phyloP scores from a whole-genome alignment of 2,329 filamentous ascomycete species.

The Cladosporium halotolerans region DNA sequence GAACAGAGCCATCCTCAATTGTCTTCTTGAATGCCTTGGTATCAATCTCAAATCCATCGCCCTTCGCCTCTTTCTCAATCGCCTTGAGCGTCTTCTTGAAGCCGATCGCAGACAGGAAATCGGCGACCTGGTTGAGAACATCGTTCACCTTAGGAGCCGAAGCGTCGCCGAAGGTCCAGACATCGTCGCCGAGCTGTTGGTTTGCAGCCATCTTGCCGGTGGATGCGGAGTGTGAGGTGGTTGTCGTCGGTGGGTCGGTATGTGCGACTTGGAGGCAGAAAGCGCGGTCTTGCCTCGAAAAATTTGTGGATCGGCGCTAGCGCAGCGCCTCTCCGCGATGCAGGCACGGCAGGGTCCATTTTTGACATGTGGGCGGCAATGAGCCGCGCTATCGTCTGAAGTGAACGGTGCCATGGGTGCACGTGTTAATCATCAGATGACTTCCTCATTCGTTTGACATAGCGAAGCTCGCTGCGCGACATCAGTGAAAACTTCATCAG shows the following conservation, averaged over 20 bases:
- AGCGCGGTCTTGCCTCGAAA: constrained; percentile 1
- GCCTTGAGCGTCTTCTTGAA: constrained; percentile 27
- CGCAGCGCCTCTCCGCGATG: not conserved
- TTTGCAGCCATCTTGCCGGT: constrained; percentile 8
- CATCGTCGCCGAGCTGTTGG: constrained; percentile 10
- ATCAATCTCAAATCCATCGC: constrained; percentile 23
- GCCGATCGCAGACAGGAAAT: constrained; percentile 28
- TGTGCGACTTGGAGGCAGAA: not conserved
- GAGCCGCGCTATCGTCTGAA: too few species aligned
- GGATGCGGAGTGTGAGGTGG: not conserved
- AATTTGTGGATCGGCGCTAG: constrained; percentile 11
- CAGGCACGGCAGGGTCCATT: not conserved
- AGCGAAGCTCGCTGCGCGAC: too few species aligned
- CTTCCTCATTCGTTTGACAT: too few species aligned
- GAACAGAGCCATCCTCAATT: constrained; percentile 15
- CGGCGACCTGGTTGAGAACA: constrained; percentile 21
- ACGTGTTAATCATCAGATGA: too few species aligned
- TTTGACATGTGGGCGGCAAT: not conserved
- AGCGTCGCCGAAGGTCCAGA: constrained; percentile 4
- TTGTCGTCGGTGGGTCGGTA: not conserved
- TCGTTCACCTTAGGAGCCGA: constrained; percentile 5
- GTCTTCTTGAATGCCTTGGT: constrained; percentile 14
- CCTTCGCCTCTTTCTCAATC: constrained; percentile 28
- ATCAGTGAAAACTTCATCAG: too few species aligned
- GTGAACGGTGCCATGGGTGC: too few species aligned